Conservation (phyloP, 2,329 filamentous ascomycete genomes). For the Diaporthe citri region DNA sequence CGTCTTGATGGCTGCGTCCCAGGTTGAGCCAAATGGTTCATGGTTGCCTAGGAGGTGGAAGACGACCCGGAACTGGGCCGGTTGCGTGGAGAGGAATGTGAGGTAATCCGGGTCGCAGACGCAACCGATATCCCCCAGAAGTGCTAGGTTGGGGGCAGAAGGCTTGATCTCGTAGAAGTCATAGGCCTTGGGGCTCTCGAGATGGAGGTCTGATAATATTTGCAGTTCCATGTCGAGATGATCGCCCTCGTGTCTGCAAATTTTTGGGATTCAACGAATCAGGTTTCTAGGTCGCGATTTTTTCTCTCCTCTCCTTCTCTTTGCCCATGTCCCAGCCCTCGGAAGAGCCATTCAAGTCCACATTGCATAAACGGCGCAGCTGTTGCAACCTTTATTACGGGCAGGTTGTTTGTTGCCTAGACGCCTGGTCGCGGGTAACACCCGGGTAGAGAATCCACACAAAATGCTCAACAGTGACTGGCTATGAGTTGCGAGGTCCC, state of each 20-base stretch:
- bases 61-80: slow-evolving; percentile 61
- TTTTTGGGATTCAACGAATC: background rate
- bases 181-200: slow-evolving; percentile 64
- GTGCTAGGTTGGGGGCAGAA: slow-evolving; percentile 63
- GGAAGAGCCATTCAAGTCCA: background rate
- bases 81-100: slow-evolving; percentile 61
- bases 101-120: slow-evolving; percentile 42
- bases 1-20: slow-evolving; percentile 47
- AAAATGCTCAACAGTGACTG: background rate
- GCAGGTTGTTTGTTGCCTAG: background rate
- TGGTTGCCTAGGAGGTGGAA: slow-evolving; percentile 69
- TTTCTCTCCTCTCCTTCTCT: no score
- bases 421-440: no score
- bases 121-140: slow-evolving; percentile 70
- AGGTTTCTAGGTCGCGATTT: background rate
- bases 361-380: background rate
- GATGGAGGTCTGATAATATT: slow-evolving; percentile 70
- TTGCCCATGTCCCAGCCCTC: no score
- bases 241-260: background rate
- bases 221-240: slow-evolving; percentile 50
- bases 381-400: background rate
- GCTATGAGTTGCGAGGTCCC: no score
- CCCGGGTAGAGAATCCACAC: no score
- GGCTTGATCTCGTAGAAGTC: slow-evolving; percentile 62
- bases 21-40: slow-evolving; percentile 62